These are phyloP conservation scores for Triglochin maritima DNA, from an alignment of 106 monocot genomes.

Conservation along the genomic window DNA sequence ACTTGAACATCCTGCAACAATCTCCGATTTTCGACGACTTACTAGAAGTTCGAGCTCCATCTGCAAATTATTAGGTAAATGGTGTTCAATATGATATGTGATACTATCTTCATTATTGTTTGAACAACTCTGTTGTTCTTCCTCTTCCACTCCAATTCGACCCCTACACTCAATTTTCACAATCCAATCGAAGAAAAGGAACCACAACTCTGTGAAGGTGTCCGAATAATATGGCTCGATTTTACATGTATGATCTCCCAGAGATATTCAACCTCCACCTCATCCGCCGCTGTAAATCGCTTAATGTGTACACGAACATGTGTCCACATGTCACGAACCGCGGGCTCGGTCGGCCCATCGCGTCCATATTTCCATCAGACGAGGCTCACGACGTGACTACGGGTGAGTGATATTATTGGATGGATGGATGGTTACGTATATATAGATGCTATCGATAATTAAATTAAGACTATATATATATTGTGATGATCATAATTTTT, in stretches of 20 bases:
- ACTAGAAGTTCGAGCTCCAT: no score
- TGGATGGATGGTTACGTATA: no score
- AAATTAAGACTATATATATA: no score
- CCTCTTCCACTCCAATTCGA: constrained; percentile 5
- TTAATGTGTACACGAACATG: constrained; percentile 45
- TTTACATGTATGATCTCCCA: constrained; percentile 46
- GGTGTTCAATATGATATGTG: no score
- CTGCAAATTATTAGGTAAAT: no score
- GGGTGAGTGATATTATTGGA: neutral
- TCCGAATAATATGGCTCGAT: constrained; percentile 18
- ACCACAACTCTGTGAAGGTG: constrained; percentile 14
- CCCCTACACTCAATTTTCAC: neutral
- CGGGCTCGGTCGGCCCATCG: constrained; percentile 44
- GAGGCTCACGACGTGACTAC: neutral
- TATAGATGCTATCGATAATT: no score
- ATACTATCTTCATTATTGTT: neutral
- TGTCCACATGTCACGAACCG: constrained; percentile 51
- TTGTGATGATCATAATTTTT: no score
- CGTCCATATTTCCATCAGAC: neutral
- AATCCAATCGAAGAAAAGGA: neutral
- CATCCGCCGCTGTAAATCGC: constrained; percentile 25
- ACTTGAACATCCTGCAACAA: no score
- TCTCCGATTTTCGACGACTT: no score
- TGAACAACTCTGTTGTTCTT: constrained; percentile 16
- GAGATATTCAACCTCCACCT: constrained; percentile 33